Evolutionary conservation across 306 rosid species (phyloP).

Genomic region (Vicia sativa): DNA sequence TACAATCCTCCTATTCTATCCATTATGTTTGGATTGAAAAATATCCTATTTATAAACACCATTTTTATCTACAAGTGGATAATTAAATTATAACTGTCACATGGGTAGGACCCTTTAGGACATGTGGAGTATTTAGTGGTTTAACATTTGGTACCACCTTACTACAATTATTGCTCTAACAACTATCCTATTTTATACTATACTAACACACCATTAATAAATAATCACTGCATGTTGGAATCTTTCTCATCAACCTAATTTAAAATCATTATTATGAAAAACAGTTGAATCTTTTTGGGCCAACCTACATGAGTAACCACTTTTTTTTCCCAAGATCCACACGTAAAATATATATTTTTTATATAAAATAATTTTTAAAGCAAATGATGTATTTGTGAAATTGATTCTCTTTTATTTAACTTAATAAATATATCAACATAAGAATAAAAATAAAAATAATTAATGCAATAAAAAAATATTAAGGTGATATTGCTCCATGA

Average conservation of each 20-base stretch:
- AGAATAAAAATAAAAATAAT: no score
- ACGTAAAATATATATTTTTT: neutral
- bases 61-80: neutral
- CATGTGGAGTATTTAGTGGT: slow-evolving; percentile 41
- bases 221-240: slow-evolving; percentile 12
- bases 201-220: neutral
- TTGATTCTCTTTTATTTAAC: no score
- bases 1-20: slow-evolving; percentile 25
- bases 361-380: no score
- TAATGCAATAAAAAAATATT: neutral
- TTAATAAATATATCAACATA: no score
- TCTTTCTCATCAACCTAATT: slow-evolving; percentile 34
- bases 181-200: neutral
- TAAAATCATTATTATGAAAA: neutral
- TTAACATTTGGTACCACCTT: slow-evolving; percentile 10
- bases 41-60: neutral
- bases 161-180: slow-evolving; percentile 30
- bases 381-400: no score
- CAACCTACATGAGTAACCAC: neutral
- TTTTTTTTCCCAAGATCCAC: neutral
- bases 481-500: neutral
- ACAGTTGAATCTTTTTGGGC: slow-evolving; percentile 22
- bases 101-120: slow-evolving; percentile 53
- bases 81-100: neutral
- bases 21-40: slow-evolving; percentile 26